These are phyloP conservation scores for Arabis alpina DNA, from an alignment of 345 rosid species.

Conservation along the genomic window DNA sequence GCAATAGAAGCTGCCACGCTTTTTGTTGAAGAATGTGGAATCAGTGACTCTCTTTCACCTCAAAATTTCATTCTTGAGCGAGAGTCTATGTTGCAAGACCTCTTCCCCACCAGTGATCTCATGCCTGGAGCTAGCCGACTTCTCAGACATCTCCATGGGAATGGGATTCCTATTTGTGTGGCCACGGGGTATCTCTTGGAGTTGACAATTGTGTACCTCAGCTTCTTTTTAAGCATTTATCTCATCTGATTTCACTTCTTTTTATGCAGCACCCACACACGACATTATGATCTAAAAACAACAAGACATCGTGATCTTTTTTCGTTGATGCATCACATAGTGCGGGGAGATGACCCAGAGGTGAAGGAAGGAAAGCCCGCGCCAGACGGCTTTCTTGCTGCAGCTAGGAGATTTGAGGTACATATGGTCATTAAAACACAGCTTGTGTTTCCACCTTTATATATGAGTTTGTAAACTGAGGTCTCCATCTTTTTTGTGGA, in stretches of 20 bases:
- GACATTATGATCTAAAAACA: conserved; percentile 84
- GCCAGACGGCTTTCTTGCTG: conserved; percentile 86
- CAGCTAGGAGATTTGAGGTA: conserved; percentile 95
- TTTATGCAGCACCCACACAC: conserved; percentile 65
- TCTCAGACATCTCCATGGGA: conserved; percentile 77
- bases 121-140: conserved; percentile 90
- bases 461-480: not conserved
- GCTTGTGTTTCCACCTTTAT: too few species aligned
- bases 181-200: conserved; percentile 72
- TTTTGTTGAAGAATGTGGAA: conserved; percentile 81
- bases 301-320: conserved; percentile 77
- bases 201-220: too few species aligned
- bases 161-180: conserved; percentile 73
- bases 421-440: not conserved
- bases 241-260: too few species aligned
- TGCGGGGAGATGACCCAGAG: conserved; percentile 93
- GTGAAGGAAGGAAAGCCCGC: conserved; percentile 94
- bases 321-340: conserved; percentile 91
- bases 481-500: conserved; percentile 26
- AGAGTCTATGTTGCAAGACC: conserved; percentile 70
- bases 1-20: conserved; percentile 81
- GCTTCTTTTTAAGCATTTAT: too few species aligned
- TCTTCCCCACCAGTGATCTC: conserved; percentile 84
- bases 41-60: conserved; percentile 81
- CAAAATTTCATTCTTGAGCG: conserved; percentile 79